Conservation (phyloP, 805 yeast genomes). For the Tetrapisispora arboricola region DNA sequence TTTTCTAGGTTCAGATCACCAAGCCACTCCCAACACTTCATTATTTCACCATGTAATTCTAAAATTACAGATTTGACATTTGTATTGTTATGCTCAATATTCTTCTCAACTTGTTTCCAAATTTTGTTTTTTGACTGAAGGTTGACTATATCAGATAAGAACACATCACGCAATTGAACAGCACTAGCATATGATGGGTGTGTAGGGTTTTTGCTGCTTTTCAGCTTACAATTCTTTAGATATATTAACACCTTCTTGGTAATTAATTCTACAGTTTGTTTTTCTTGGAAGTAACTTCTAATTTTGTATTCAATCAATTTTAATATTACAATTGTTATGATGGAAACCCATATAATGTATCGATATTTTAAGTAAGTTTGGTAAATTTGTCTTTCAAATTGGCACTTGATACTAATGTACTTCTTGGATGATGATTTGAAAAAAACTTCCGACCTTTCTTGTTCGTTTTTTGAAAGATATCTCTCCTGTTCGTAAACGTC, state of each 20-base stretch:
- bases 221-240: conserved; percentile 39
- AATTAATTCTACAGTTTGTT: conserved; percentile 36
- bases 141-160: conserved; percentile 31
- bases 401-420: conserved; percentile 49
- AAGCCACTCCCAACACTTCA: conserved; percentile 84
- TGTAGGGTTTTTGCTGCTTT: conserved; percentile 19
- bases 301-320: conserved; percentile 30
- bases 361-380: conserved; percentile 28
- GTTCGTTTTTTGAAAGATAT: conserved; percentile 27
- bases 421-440: conserved; percentile 65
- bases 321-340: conserved; percentile 7
- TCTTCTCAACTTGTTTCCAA: conserved; percentile 49
- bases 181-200: conserved; percentile 47
- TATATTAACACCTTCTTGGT: conserved; percentile 40
- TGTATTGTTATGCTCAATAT: conserved; percentile 50
- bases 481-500: conserved; percentile 31
- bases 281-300: conserved; percentile 30
- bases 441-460: conserved; percentile 36
- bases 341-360: conserved; percentile 8
- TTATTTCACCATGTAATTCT: conserved; percentile 80
- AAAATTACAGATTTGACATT: conserved; percentile 51
- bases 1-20: conserved; percentile 25
- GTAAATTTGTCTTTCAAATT: conserved; percentile 41
- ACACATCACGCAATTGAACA: conserved; percentile 61
- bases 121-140: conserved; percentile 32